Percentiles rank a stretch among this genome's conserved stretches.
Conservation (phyloP, 257 asterid genomes). For the Fraxinus excelsior region DNA sequence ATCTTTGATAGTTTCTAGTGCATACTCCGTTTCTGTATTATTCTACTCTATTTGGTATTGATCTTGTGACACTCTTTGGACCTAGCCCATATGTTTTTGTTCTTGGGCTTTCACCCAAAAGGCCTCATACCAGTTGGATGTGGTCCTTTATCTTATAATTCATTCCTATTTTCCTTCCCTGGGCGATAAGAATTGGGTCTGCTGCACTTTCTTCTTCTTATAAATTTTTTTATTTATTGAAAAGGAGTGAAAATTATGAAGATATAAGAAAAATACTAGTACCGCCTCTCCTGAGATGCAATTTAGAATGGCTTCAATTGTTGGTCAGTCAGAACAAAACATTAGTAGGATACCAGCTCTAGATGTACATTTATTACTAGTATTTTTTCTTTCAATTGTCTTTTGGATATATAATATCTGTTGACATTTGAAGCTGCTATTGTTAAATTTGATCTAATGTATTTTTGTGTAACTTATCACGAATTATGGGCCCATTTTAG, state of each 20-base stretch:
- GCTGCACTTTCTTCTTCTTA: background rate
- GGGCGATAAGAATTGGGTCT: no score
- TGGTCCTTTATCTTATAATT: no score
- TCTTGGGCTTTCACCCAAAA: no score
- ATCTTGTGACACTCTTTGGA: no score
- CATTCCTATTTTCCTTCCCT: no score
- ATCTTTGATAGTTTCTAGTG: no score
- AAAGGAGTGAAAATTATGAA: background rate
- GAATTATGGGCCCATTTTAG: background rate
- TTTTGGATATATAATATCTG: background rate
- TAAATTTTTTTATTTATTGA: background rate
- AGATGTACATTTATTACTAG: slow-evolving; percentile 6
- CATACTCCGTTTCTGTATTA: no score
- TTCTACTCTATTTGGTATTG: no score
- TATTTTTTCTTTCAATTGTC: slow-evolving; percentile 8
- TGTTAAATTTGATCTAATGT: slow-evolving; percentile 11
- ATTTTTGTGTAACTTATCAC: slow-evolving; percentile 10
- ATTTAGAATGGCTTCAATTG: slow-evolving; percentile 11
- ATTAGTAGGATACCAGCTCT: background rate
- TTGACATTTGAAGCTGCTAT: slow-evolving; percentile 19
- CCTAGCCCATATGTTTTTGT: no score
- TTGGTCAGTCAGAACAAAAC: slow-evolving; percentile 16
- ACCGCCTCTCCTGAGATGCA: background rate
- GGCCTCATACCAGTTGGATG: no score
- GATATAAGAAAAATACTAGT: background rate